Evolutionary conservation across 1,139 yeast species (phyloP).

Genomic region (Debaryomyces singareniensis): DNA sequence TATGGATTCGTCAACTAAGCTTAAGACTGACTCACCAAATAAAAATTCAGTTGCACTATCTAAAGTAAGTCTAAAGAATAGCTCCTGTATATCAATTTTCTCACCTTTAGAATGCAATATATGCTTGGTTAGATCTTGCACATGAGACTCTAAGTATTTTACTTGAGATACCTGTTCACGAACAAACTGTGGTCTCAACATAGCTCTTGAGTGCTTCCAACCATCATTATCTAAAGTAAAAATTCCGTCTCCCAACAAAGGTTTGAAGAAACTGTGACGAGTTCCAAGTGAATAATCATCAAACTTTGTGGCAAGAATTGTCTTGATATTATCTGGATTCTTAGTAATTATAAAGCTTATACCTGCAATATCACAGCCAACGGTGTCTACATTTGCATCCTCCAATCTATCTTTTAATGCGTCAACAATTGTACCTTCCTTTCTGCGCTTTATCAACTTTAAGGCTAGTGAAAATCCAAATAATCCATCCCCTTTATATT

Average conservation of each 20-base stretch:
- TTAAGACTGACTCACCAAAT: slow-evolving; percentile 48
- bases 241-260: slow-evolving; percentile 51
- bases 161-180: slow-evolving; percentile 51
- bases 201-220: slow-evolving; percentile 53
- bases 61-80: slow-evolving; percentile 45
- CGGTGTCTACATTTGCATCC: slow-evolving; percentile 3
- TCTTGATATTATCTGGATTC: slow-evolving; percentile 37
- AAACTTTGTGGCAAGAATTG: slow-evolving; percentile 39
- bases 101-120: slow-evolving; percentile 21
- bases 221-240: slow-evolving; percentile 50
- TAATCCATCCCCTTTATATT: slow-evolving; percentile 9
- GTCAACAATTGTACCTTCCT: slow-evolving; percentile 20
- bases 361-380: slow-evolving; percentile 15
- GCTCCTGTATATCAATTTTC: slow-evolving; percentile 41
- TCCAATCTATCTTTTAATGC: slow-evolving; percentile 11
- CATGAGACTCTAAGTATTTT: slow-evolving; percentile 40
- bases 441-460: slow-evolving; percentile 11
- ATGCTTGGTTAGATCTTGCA: slow-evolving; percentile 30
- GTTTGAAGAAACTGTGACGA: slow-evolving; percentile 36
- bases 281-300: slow-evolving; percentile 47
- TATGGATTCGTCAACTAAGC: slow-evolving; percentile 22
- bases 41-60: slow-evolving; percentile 56
- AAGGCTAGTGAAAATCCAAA: slow-evolving; percentile 19
- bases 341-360: slow-evolving; percentile 17
- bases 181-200: slow-evolving; percentile 55